Evolutionary conservation across 352 stramenopile species (phyloP), one percentile per base, ranked within the genome.

Genomic region (Pythium grandisporangium): DNA sequence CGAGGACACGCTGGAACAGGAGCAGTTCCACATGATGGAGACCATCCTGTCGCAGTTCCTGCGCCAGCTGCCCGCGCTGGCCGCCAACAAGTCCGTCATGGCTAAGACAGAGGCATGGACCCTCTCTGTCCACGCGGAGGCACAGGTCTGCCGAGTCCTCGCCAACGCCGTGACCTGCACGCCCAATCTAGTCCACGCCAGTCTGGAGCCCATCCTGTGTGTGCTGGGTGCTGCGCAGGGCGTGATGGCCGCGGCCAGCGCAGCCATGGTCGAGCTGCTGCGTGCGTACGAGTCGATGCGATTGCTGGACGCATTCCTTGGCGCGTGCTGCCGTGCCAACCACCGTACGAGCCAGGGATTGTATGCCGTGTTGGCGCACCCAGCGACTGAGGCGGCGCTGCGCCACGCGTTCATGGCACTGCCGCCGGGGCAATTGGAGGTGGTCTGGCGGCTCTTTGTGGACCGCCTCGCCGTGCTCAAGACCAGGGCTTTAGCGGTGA

Each of bases 231-330:
- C 25, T 21, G 30, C 48, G 14, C 10, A 23, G 21, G 48, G 19
- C 6, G 44, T 48, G 5, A 12, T 42, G 17, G 27, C n/a, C 1
- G 41, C 42, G 1, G 48, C 58, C 2, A 81, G 70, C 32, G 51
- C 46, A 6, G 58, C 67, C 8, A 48, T 90, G 30, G 61, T 74
- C 12, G 59, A 78, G 23, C 48, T 93, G 14, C 50, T 93, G 42
- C 63, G 54, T 17, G 80, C 81, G 5, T 90, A 87, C 57, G 71
- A 89, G 43, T 90, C 78, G 0, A 92, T 93, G 81, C 77, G 81
- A 56, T 60, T 89, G 12, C 36, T 93, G 13, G 74, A 92, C 42
- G 47, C 52, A 20, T 76, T 91, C 26, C 44, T 90, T 13, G 48
- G 48, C 20, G 30, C 78, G 63, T 53, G 48, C 55, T 45, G 63